A percentile compares a stretch with the other conserved stretches of the same genome.
Evolutionary conservation across 108 stramenopile species (phyloP).

Genomic region (Skeletonema grethae): DNA sequence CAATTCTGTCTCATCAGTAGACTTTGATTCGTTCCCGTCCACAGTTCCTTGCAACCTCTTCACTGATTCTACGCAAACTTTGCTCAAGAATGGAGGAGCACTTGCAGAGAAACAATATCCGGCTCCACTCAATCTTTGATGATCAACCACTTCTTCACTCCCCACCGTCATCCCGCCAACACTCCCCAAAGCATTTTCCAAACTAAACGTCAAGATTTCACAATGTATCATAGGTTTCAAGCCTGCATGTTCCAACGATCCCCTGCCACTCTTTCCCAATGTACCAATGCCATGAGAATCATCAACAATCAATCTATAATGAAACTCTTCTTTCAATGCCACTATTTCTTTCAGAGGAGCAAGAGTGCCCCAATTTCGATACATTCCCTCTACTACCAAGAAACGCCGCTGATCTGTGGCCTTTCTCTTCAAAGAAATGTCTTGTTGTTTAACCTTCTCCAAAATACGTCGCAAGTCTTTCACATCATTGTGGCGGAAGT

Average conservation of each 20-base stretch:
- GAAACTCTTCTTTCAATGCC: constrained; percentile 89
- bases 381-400: constrained; percentile 96
- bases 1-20: constrained; percentile 13
- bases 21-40: constrained; percentile 2
- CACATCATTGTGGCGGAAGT: constrained; percentile 97
- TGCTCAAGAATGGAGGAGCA: constrained; percentile 92
- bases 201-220: constrained; percentile 90
- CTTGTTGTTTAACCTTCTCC: constrained; percentile 71
- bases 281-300: constrained; percentile 94
- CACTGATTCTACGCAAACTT: constrained; percentile 36
- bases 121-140: constrained; percentile 96
- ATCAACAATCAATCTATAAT: constrained; percentile 95
- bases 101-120: constrained; percentile 99
- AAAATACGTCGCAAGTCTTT: constrained; percentile 93
- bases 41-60: constrained; percentile 33
- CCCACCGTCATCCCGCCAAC: constrained; percentile 97
- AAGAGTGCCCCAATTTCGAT: constrained; percentile 94
- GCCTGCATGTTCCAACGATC: constrained; percentile 71
- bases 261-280: constrained; percentile 88
- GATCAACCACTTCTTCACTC: constrained; percentile 95
- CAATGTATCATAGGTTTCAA: constrained; percentile 77
- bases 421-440: constrained; percentile 68
- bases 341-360: constrained; percentile 88
- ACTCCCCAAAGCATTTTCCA: constrained; percentile 93
- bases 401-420: constrained; percentile 93